phyloP scores from a whole-genome alignment of 176 grass and related monocot species.

The Ensete ventricosum region DNA sequence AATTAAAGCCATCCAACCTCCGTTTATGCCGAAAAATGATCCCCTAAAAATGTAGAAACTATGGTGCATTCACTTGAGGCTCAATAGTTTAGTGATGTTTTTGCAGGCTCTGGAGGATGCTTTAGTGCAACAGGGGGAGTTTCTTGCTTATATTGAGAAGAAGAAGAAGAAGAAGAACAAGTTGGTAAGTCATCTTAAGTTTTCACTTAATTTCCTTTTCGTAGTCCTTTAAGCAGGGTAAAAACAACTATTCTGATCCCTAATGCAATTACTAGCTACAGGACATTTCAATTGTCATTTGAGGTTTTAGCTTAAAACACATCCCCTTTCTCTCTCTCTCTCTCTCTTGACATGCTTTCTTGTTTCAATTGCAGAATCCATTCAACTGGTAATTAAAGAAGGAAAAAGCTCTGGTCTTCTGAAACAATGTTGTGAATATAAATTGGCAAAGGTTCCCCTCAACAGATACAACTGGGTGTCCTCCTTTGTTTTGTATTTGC shows the following conservation, averaged over 20 bases:
- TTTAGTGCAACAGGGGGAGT: conserved; percentile 48
- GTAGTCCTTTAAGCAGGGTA: background rate
- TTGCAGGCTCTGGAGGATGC: conserved; percentile 73
- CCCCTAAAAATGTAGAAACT: too few species aligned
- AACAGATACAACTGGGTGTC: conserved; percentile 24
- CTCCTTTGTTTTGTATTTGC: conserved; percentile 5
- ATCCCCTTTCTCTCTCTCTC: too few species aligned
- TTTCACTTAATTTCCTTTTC: background rate
- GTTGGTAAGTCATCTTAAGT: conserved; percentile 18
- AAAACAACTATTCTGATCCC: background rate
- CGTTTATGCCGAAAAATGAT: too few species aligned
- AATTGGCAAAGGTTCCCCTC: conserved; percentile 10
- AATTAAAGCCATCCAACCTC: too few species aligned
- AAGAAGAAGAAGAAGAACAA: conserved; percentile 85
- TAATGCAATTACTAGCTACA: background rate
- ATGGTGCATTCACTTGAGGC: too few species aligned
- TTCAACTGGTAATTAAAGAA: conserved; percentile 43
- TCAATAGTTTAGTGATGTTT: background rate
- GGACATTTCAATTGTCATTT: background rate
- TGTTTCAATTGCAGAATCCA: conserved; percentile 34
- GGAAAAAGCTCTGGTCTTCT: background rate
- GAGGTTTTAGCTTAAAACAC: background rate
- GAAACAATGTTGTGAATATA: conserved; percentile 22
- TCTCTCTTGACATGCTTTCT: background rate
- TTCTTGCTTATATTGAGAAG: conserved; percentile 84